Evolutionary conservation across 2,329 filamentous ascomycete species (phyloP), one percentile per base, ranked within the genome.

Genomic region (Fusarium palustre): DNA sequence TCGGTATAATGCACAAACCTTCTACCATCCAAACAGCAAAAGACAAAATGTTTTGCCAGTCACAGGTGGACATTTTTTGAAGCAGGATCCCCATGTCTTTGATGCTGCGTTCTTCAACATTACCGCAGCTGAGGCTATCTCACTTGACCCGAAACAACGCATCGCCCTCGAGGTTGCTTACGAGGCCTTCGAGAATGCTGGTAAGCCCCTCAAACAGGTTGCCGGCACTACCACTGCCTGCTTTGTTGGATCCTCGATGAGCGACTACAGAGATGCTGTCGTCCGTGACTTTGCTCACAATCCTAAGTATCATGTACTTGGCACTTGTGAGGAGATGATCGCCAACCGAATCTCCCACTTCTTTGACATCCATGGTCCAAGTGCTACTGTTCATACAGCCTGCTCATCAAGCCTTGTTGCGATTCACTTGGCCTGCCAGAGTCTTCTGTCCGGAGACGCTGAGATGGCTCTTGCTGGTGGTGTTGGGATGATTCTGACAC

Each of bases 71-170:
- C 41, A 45, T 16, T 45, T 45, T 22, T 45, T 45, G 41, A 45
- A 45, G 24, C 41, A 45, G 16, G 41, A 45, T 45, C 41, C 41
- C 16, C 41, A 45, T n/a, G 12, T 48, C 11, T 66, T 66, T 20
- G 64, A 66, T 24, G 41, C 39, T 3, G 22, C 46, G 1, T 66
- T 66, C 31, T 64, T 66, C 28, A 30, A 30, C 7, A 66, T 56
- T 13, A 45, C 36, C 6, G 36, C 59, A 1, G 24, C 22, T 2
- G 59, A 66, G 16, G 42, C 50, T 8, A 47, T 49, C 28, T 25
- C 59, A 5, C 46, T 66, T 34, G 59, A 66, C 28, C 64, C 64
- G 2, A 52, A 66, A 28, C 48, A 59, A n/a, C 45, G 59, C 3
- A 13, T 59, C 5, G 20, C 43, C 6, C 41, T 66, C 7, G 59